A percentile compares a stretch with the other conserved stretches of the same genome.
Conservation (phyloP, 345 rosid species). For the Hibiscus mutabilis region DNA sequence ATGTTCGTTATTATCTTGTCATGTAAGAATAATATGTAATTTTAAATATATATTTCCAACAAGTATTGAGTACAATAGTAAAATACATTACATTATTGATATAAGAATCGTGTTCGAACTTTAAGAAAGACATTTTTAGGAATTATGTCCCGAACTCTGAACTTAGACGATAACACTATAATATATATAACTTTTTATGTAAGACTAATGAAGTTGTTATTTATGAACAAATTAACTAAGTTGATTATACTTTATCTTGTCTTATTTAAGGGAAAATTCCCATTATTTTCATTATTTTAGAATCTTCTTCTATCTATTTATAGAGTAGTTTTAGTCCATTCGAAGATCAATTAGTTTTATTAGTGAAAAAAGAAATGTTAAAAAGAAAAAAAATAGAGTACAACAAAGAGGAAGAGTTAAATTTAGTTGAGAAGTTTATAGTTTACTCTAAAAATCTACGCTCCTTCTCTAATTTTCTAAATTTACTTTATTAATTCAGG, state of each 20-base stretch:
- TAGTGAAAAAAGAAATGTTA: conserved; percentile 5
- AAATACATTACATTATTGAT: too few relatives aligned
- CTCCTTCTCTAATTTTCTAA: not conserved
- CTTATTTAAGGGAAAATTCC: not conserved
- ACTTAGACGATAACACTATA: too few relatives aligned
- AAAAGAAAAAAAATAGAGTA: not conserved
- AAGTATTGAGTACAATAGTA: too few relatives aligned
- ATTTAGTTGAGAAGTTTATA: conserved; percentile 16
- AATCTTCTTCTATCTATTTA: not conserved
- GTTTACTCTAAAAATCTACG: conserved; percentile 1
- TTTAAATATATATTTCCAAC: too few relatives aligned
- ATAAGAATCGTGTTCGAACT: too few relatives aligned
- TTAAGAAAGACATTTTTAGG: too few relatives aligned
- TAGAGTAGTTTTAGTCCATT: not conserved
- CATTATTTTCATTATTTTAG: not conserved
- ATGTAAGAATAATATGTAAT: too few relatives aligned
- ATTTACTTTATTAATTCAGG: not conserved
- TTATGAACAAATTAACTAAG: conserved; percentile 1
- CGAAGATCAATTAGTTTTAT: conserved; percentile 4
- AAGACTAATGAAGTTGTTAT: not conserved
- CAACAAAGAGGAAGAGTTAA: conserved; percentile 18
- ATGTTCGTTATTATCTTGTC: too few relatives aligned
- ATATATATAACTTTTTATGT: not conserved
- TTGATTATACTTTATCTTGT: not conserved
- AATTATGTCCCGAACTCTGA: too few relatives aligned